Conservation (phyloP, 805 yeast genomes). For the Cyberlindnera xishuangbannaensis region DNA sequence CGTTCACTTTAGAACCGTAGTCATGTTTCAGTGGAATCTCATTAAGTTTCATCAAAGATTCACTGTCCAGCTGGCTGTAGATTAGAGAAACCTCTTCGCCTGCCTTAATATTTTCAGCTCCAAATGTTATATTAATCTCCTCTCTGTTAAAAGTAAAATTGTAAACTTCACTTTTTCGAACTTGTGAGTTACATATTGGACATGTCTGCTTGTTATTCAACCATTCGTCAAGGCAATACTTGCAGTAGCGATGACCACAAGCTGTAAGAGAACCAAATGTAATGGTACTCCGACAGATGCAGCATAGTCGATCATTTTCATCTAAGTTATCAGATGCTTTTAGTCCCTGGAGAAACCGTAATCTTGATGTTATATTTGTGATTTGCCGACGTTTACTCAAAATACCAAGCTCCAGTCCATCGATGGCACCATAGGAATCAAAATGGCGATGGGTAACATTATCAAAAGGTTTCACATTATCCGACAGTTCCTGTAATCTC, state of each 20-base stretch:
- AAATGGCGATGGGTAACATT: constrained; percentile 23
- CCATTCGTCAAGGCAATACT: constrained; percentile 78
- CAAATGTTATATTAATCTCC: constrained; percentile 42
- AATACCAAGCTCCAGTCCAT: neutral
- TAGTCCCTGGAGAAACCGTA: constrained; percentile 38
- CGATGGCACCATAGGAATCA: neutral
- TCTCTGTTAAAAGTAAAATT: constrained; percentile 58
- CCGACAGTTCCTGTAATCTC: constrained; percentile 82
- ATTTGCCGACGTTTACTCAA: neutral
- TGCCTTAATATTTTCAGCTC: constrained; percentile 20
- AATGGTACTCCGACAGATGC: constrained; percentile 71
- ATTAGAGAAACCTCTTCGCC: constrained; percentile 18
- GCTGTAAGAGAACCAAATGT: constrained; percentile 73
- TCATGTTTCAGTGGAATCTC: constrained; percentile 37
- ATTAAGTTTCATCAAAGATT: constrained; percentile 39
- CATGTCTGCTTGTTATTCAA: constrained; percentile 49
- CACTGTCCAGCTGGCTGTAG: constrained; percentile 34
- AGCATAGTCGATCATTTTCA: constrained; percentile 44
- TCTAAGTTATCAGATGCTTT: constrained; percentile 8
- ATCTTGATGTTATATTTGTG: constrained; percentile 22
- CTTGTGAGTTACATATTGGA: constrained; percentile 70
- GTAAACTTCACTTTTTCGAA: constrained; percentile 52
- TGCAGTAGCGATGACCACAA: constrained; percentile 92
- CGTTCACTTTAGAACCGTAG: constrained; percentile 85
- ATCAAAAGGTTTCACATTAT: constrained; percentile 56